Base-by-base conservation (phyloP, 2,329 filamentous ascomycete genomes). In the Fusarium tuaranense region DNA sequence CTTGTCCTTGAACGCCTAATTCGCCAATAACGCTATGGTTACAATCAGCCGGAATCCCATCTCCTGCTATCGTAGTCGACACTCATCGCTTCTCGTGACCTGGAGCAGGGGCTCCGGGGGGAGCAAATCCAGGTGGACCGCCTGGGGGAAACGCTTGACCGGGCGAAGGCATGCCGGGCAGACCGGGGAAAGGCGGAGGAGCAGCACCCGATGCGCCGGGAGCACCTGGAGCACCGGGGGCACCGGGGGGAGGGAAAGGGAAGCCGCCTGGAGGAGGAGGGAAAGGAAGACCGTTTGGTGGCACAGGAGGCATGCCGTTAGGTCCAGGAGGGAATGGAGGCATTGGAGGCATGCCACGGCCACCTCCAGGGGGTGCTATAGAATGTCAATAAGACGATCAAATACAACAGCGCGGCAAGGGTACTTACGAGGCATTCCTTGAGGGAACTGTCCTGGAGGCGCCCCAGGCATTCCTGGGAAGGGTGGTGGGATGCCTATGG, bases 401-500 rank as follows among this genome's bases (percentile, higher is more conserved):
- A 25, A 7, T 22, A 8, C 8, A 14, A 34, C 8, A 4, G 14
- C 25, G 36, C 22, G 22, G 36, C 22, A 58, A 36, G 38, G 13
- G 13, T 3, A 87, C 89, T 79, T 89, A 91, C 90, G 90, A 81
- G 89, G 85, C 41, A 86, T 75, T 27, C 83, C 83, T 46, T 82
- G 86, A 62, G 83, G 83, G 36, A 85, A 82, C 53, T 80, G 79
- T 34, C 82, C 82, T 75, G 85, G 84, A 38, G 83, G 83, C 6
- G 79, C 83, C 46, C 83, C 83, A 34, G 84, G 86, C 82, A 88
- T 84, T 61, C 86, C 86, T 60, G 87, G 88, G 78, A 92, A 92
- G 30, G 90, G 90, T 53, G 90, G 91, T 67, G 90, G 90, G 41
- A 85, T 83, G 68, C 87, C 85, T 71, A 85, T 84, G 69, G 87